These are phyloP conservation scores for Coffea humblotiana DNA, from an alignment of 305 asterid genomes.

Conservation along the genomic window DNA sequence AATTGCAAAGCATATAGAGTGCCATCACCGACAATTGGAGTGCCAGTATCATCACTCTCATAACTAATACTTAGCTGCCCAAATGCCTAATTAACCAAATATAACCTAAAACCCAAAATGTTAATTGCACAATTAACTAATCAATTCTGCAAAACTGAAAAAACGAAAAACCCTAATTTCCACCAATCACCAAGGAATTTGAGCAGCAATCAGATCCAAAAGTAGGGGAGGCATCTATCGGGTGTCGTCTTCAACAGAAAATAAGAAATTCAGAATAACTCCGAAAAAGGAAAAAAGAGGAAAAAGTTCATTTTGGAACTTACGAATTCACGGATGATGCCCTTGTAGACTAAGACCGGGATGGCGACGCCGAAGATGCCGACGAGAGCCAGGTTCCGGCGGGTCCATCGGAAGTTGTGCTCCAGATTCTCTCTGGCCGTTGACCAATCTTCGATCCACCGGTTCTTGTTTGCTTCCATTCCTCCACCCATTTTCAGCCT, in stretches of 20 bases:
- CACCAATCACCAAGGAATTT: too few species aligned
- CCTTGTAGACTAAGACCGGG: constrained; percentile 75
- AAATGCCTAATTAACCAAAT: not conserved
- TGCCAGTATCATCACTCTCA: too few species aligned
- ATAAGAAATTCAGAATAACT: not conserved
- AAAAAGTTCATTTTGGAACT: not conserved
- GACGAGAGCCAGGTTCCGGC: constrained; percentile 81
- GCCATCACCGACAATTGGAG: too few species aligned
- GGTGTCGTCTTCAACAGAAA: not conserved
- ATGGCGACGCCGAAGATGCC: constrained; percentile 89
- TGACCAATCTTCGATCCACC: constrained; percentile 86
- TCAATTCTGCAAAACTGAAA: not conserved
- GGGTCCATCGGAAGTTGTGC: constrained; percentile 83
- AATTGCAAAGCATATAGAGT: too few species aligned
- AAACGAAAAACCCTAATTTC: not conserved
- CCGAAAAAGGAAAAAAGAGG: not conserved
- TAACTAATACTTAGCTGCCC: not conserved
- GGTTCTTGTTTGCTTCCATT: constrained; percentile 81
- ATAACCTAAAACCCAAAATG: not conserved
- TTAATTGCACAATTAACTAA: not conserved
- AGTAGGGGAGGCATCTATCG: not conserved
- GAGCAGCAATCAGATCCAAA: not conserved
- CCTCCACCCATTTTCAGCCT: constrained; percentile 80
- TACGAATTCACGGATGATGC: constrained; percentile 87
- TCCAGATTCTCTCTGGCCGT: constrained; percentile 85